phyloP scores from a whole-genome alignment of 2,329 filamentous ascomycete genomes.

The Hymenoscyphus fructigenus region DNA sequence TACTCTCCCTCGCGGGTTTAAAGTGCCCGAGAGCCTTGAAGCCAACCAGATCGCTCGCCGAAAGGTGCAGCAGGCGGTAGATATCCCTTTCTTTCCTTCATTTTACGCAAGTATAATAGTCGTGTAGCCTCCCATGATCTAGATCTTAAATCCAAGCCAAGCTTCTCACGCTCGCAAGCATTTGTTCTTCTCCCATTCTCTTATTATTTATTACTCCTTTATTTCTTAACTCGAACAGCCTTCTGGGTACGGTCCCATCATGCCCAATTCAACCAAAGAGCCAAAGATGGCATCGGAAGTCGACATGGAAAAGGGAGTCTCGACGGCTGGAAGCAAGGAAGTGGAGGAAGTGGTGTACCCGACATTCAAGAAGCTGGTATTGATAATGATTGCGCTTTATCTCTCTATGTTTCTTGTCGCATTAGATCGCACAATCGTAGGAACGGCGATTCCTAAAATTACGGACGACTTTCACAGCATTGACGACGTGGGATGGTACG shows the following conservation, averaged over 20 bases:
- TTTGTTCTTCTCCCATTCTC: background rate
- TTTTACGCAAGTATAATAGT: background rate
- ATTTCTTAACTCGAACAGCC: background rate
- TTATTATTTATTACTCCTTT: background rate
- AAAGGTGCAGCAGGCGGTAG: background rate
- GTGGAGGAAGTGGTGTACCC: slow-evolving; percentile 26
- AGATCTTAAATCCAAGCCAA: background rate
- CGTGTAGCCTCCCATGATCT: background rate
- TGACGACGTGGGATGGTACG: slow-evolving; percentile 48
- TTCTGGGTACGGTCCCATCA: background rate
- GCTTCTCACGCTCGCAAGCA: background rate
- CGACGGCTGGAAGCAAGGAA: background rate
- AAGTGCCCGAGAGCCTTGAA: background rate
- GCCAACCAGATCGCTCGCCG: background rate
- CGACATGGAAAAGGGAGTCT: background rate
- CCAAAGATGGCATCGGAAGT: slow-evolving; percentile 4
- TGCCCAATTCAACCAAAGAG: background rate
- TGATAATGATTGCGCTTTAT: slow-evolving; percentile 47
- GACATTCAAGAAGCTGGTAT: slow-evolving; percentile 26
- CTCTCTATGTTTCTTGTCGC: slow-evolving; percentile 46
- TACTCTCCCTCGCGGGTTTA: background rate
- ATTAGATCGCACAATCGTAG: slow-evolving; percentile 40
- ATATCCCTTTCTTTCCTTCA: background rate
- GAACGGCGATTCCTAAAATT: slow-evolving; percentile 41
- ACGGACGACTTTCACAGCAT: slow-evolving; percentile 42